Evolutionary conservation across 1,139 yeast genomes (phyloP).

Genomic region (Hemisphaericaspora subhashii): DNA sequence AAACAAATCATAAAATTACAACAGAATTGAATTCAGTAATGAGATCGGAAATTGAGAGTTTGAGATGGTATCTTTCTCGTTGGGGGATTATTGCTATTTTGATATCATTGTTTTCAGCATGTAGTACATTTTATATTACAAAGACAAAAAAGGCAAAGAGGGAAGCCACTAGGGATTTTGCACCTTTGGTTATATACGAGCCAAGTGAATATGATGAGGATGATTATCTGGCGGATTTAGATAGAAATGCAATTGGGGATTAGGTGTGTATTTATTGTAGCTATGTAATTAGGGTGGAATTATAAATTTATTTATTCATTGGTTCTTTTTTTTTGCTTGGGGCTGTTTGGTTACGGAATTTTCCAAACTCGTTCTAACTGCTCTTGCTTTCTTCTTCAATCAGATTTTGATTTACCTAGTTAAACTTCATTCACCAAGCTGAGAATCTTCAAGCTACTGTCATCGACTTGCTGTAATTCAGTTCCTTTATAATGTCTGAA

Average conservation of each 20-base stretch:
- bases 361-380: too few species aligned
- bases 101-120: conserved; percentile 41
- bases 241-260: conserved; percentile 17
- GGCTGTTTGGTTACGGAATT: too few species aligned
- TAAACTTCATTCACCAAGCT: too few species aligned
- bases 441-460: too few species aligned
- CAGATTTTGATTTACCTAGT: too few species aligned
- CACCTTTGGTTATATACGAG: conserved; percentile 47
- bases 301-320: too few species aligned
- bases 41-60: conserved; percentile 81
- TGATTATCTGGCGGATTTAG: conserved; percentile 48
- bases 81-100: conserved; percentile 73
- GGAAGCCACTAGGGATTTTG: conserved; percentile 35
- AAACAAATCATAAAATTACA: conserved; percentile 80
- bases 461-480: too few species aligned
- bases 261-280: not conserved
- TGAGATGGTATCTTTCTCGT: conserved; percentile 92
- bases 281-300: too few species aligned
- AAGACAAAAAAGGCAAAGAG: conserved; percentile 27
- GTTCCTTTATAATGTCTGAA: conserved; percentile 7
- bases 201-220: conserved; percentile 52
- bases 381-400: too few species aligned
- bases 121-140: conserved; percentile 43
- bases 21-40: conserved; percentile 81
- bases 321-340: too few species aligned